Percentiles rank a stretch among this genome's conserved stretches.
These are phyloP conservation scores for Penicillium freii DNA, from an alignment of 2,329 filamentous ascomycete species.

Conservation along the genomic window DNA sequence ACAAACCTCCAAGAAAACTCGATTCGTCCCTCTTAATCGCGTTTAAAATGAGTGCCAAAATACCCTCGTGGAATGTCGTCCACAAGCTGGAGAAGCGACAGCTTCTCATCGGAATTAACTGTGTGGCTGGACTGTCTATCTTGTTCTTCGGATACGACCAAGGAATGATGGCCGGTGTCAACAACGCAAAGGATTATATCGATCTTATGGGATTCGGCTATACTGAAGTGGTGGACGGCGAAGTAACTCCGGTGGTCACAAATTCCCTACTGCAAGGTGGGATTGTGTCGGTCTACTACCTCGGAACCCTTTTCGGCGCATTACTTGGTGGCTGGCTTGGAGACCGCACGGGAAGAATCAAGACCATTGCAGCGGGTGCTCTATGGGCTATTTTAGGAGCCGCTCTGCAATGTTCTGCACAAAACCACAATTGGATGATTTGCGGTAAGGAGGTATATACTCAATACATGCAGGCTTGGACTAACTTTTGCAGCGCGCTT, in stretches of 20 bases:
- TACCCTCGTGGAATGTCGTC: slow-evolving; percentile 49
- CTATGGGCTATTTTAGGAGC: slow-evolving; percentile 62
- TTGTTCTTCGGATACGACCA: slow-evolving; percentile 66
- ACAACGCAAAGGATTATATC: slow-evolving; percentile 64
- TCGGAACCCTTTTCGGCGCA: slow-evolving; percentile 63
- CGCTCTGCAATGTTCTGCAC: slow-evolving; percentile 62
- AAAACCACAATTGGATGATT: slow-evolving; percentile 69
- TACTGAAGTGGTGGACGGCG: slow-evolving; percentile 48
- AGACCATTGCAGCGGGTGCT: slow-evolving; percentile 60
- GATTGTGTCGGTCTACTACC: slow-evolving; percentile 59
- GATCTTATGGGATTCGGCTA: slow-evolving; percentile 65
- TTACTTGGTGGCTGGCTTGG: slow-evolving; percentile 63
- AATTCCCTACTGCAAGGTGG: slow-evolving; percentile 62
- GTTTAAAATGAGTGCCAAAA: slow-evolving; percentile 38
- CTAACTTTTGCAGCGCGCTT: slow-evolving; percentile 48
- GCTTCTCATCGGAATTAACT: slow-evolving; percentile 62
- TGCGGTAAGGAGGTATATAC: slow-evolving; percentile 47
- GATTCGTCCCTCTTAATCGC: not conserved
- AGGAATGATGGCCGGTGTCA: slow-evolving; percentile 61
- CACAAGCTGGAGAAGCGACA: slow-evolving; percentile 55
- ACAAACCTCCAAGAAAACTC: not conserved
- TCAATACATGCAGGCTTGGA: not conserved
- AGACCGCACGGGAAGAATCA: slow-evolving; percentile 62
- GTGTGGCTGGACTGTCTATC: slow-evolving; percentile 62
- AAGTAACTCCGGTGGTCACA: slow-evolving; percentile 54